These are phyloP conservation scores for Xylaria flabelliformis DNA, from an alignment of 495 filamentous ascomycete genomes.

Conservation along the genomic window DNA sequence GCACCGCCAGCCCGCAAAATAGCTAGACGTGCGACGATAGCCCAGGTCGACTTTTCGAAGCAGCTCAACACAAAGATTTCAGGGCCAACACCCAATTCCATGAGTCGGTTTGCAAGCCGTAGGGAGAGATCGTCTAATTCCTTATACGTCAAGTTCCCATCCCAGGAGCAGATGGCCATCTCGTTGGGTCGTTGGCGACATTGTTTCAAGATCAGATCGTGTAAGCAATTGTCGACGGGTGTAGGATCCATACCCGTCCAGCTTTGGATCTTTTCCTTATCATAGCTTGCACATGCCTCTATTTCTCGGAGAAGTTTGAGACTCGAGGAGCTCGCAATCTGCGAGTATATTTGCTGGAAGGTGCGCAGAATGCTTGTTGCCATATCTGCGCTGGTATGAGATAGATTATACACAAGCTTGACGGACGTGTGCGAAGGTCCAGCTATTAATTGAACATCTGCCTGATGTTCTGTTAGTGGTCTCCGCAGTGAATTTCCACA, in stretches of 20 bases:
- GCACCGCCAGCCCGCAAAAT: conserved; percentile 48
- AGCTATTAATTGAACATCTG: conserved; percentile 16
- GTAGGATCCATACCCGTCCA: conserved; percentile 9
- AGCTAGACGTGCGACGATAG: conserved; percentile 47
- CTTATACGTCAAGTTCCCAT: conserved; percentile 42
- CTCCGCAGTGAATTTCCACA: not conserved
- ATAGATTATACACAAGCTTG: conserved; percentile 13
- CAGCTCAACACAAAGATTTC: conserved; percentile 59
- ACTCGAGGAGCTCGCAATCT: not conserved
- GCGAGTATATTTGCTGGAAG: conserved; percentile 21
- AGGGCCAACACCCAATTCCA: conserved; percentile 50
- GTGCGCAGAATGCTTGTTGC: conserved; percentile 22
- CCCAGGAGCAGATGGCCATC: conserved; percentile 40
- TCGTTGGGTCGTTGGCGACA: conserved; percentile 31
- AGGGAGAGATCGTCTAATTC: conserved; percentile 43
- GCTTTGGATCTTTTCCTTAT: conserved; percentile 13
- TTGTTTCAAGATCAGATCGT: conserved; percentile 22
- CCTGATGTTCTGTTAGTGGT: conserved; percentile 5
- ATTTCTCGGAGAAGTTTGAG: conserved; percentile 9
- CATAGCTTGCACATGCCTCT: conserved; percentile 14
- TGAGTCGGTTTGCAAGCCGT: conserved; percentile 39
- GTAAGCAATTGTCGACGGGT: conserved; percentile 16
- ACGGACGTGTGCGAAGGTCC: conserved; percentile 10
- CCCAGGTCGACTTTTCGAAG: conserved; percentile 59
- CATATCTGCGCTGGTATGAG: conserved; percentile 19